phyloP scores from a whole-genome alignment of 208 protist genomes.

The Trichomonas gallinae region DNA sequence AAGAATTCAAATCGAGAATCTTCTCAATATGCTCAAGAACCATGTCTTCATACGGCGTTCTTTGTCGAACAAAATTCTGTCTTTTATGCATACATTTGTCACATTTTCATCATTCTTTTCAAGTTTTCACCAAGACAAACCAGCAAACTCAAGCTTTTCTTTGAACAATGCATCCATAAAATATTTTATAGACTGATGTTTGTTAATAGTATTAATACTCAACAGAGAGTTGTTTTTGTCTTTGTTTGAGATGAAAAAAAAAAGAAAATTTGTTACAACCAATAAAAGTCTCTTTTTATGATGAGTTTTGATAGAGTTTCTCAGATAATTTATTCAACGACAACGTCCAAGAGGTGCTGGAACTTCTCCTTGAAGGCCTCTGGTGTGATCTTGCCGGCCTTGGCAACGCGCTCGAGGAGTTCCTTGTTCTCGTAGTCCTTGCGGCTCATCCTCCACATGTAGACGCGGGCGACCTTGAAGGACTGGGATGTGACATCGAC shows the following conservation, averaged over 20 bases:
- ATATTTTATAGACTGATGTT: too few species aligned
- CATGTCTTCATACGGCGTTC: neutral
- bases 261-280: too few species aligned
- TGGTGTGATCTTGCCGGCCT: neutral
- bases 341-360: neutral
- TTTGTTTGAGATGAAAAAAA: too few species aligned
- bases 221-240: too few species aligned
- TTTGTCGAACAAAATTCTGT: neutral
- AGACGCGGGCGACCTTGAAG: conserved; percentile 28
- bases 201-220: too few species aligned
- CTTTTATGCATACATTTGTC: neutral
- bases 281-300: neutral
- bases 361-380: neutral
- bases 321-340: neutral
- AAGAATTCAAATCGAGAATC: neutral
- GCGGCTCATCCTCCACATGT: conserved; percentile 22
- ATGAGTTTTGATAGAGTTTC: neutral
- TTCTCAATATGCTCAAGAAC: neutral
- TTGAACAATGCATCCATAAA: too few species aligned
- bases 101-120: too few species aligned
- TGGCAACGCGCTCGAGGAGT: neutral
- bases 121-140: too few species aligned
- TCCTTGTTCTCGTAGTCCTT: conserved; percentile 25
- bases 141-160: too few species aligned
- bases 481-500: conserved; percentile 24